Conservation (phyloP, 148 eudicot species). For the Polygonum aviculare region DNA sequence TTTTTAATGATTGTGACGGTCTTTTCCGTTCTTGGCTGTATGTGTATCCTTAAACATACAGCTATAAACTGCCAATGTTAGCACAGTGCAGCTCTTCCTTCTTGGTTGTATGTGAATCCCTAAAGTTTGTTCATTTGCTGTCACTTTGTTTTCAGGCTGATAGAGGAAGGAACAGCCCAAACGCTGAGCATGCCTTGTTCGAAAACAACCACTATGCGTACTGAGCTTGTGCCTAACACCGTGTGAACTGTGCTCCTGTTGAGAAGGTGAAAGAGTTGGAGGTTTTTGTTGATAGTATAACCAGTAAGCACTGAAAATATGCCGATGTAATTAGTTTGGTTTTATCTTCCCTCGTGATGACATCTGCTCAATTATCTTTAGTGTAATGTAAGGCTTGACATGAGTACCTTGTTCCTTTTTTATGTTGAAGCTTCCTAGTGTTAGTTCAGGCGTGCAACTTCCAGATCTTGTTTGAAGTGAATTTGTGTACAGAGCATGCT, state of each 20-base stretch:
- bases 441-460: not conserved
- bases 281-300: conserved; percentile 5
- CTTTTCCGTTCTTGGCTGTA: not conserved
- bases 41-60: not conserved
- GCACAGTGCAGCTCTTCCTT: not conserved
- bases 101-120: not conserved
- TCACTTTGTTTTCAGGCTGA: not conserved
- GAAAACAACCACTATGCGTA: not conserved
- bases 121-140: not conserved
- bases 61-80: no score
- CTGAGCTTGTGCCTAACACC: not conserved
- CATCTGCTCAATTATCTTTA: not conserved
- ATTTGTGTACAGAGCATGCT: not conserved
- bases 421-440: not conserved
- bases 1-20: not conserved
- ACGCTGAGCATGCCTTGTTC: not conserved
- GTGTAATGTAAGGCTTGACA: not conserved
- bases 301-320: not conserved
- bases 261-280: not conserved
- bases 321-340: not conserved
- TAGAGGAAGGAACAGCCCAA: not conserved
- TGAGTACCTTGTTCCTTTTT: not conserved
- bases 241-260: not conserved
- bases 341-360: not conserved
- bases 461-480: not conserved